These are phyloP conservation scores for Boletellus ananiceps DNA, from an alignment of 768 basidiomycete species.

Conservation along the genomic window DNA sequence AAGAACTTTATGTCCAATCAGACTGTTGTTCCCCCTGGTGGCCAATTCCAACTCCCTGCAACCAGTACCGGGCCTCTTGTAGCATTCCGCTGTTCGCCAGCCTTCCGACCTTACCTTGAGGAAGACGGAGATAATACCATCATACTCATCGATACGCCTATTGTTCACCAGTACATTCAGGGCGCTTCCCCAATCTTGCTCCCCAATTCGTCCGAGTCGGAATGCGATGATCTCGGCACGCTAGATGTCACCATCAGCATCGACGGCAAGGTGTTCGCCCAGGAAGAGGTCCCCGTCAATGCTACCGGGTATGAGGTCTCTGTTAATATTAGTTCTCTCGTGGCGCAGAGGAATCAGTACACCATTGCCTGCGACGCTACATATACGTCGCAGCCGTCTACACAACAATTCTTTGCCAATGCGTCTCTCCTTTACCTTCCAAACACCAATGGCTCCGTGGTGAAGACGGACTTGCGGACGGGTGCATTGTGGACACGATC, in stretches of 20 bases:
- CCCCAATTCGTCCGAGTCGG: not conserved
- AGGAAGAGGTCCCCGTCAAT: constrained; percentile 35
- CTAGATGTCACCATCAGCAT: constrained; percentile 32
- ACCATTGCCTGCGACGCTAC: constrained; percentile 34
- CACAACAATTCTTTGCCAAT: constrained; percentile 31
- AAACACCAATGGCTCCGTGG: constrained; percentile 34
- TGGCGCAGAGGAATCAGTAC: constrained; percentile 28
- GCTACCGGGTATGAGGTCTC: constrained; percentile 32
- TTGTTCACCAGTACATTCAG: constrained; percentile 34
- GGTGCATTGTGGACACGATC: constrained; percentile 41
- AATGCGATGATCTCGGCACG: constrained; percentile 4
- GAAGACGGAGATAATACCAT: constrained; percentile 29
- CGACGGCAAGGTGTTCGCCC: constrained; percentile 18
- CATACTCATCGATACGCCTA: constrained; percentile 37
- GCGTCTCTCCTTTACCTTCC: constrained; percentile 41
- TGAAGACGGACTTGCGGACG: constrained; percentile 46
- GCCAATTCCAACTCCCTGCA: constrained; percentile 38
- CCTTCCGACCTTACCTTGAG: constrained; percentile 44
- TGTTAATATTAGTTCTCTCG: constrained; percentile 29
- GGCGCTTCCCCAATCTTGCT: constrained; percentile 33
- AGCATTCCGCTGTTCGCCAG: constrained; percentile 44
- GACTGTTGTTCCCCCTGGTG: constrained; percentile 41
- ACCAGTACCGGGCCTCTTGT: constrained; percentile 36
- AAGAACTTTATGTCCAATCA: constrained; percentile 44
- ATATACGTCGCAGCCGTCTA: constrained; percentile 11